These are phyloP conservation scores for Phytophthora lateralis DNA, from an alignment of 352 stramenopile species.

Conservation along the genomic window DNA sequence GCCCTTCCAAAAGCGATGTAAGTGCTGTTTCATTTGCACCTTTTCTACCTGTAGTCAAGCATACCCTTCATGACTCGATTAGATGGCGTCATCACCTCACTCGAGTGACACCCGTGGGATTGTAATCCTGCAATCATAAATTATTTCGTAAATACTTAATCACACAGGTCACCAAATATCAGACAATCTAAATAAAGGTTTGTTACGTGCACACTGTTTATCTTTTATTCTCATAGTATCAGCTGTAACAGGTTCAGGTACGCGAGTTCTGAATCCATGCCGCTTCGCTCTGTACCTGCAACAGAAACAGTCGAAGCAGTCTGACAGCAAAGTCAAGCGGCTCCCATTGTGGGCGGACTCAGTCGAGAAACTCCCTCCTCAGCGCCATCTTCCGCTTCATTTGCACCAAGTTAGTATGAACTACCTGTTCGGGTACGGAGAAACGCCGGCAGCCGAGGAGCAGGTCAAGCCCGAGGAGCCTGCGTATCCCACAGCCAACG, in stretches of 20 bases:
- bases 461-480: slow-evolving; percentile 33
- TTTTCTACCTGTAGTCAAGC: not conserved
- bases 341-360: slow-evolving; percentile 2
- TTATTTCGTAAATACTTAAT: not conserved
- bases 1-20: not conserved
- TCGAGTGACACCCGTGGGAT: slow-evolving; percentile 11
- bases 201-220: too few species aligned
- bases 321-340: slow-evolving; percentile 3
- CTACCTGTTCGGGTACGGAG: slow-evolving; percentile 41
- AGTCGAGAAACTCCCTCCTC: slow-evolving; percentile 32
- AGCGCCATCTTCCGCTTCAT: not conserved
- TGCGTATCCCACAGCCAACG: slow-evolving; percentile 48
- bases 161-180: not conserved
- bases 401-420: slow-evolving; percentile 34
- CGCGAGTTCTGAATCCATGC: slow-evolving; percentile 18
- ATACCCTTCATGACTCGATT: slow-evolving; percentile 9
- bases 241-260: not conserved
- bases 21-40: not conserved
- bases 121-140: not conserved
- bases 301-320: slow-evolving; percentile 22
- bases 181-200: not conserved
- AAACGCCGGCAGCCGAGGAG: slow-evolving; percentile 34
- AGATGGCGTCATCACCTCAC: slow-evolving; percentile 21
- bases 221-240: too few species aligned
- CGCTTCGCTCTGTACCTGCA: slow-evolving; percentile 20